Evolutionary conservation across 2,329 filamentous ascomycete species (phyloP).

Genomic region (Xylaria hypoxylon): DNA sequence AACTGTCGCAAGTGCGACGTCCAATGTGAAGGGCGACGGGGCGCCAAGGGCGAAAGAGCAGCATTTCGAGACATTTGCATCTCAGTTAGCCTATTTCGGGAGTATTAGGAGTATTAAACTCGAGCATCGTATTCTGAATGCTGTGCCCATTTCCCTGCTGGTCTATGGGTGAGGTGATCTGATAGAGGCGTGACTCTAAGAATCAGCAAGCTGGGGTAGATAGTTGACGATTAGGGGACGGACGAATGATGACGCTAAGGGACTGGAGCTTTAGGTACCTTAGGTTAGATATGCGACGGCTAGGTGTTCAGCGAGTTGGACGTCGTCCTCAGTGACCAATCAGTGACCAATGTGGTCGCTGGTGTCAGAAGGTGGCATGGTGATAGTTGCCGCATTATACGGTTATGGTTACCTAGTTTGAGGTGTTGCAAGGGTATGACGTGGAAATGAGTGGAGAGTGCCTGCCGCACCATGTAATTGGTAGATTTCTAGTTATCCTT

Average conservation of each 20-base stretch:
- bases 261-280: too few relatives aligned
- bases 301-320: too few relatives aligned
- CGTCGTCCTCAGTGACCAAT: too few relatives aligned
- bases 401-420: too few relatives aligned
- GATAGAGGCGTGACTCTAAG: neutral
- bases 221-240: neutral
- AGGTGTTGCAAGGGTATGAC: too few relatives aligned
- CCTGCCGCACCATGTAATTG: too few relatives aligned
- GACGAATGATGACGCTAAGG: neutral
- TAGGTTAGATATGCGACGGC: too few relatives aligned
- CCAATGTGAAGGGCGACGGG: constrained; percentile 62
- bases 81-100: constrained; percentile 43
- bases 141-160: constrained; percentile 5
- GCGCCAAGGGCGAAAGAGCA: constrained; percentile 53
- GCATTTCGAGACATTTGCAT: constrained; percentile 50
- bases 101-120: constrained; percentile 1
- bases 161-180: neutral
- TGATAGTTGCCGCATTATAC: too few relatives aligned
- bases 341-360: too few relatives aligned
- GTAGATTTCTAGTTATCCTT: too few relatives aligned
- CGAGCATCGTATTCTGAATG: constrained; percentile 24
- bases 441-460: too few relatives aligned
- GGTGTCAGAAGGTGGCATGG: too few relatives aligned
- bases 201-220: neutral
- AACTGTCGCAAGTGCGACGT: constrained; percentile 65